Evolutionary conservation across 2,329 filamentous ascomycete genomes (phyloP), one percentile per base, ranked within the genome.

Genomic region (Claviceps sp.): DNA sequence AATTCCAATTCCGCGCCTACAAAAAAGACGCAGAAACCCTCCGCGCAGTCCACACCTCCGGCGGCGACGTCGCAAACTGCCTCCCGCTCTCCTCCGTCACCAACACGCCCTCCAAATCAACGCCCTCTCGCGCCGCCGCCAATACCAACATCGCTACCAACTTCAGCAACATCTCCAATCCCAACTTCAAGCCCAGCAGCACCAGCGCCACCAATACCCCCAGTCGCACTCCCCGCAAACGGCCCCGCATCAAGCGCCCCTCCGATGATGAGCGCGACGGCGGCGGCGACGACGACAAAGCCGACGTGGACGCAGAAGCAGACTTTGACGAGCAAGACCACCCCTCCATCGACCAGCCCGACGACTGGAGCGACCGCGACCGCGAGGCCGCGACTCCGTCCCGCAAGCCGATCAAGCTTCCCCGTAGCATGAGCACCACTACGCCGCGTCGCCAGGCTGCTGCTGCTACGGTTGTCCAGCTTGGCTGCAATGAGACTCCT

Each of bases 1-100:
- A 75, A 57, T 83, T 78, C 61, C 78, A 82, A 59, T 81, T 83
- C 59, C 73, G 79, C 1, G 55, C 62, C 24, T 73, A 82, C 65
- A 80, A 78, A 63, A 69, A 68, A 38, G 70, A 78, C 34, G 78
- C 74, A 34, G 71, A 75, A 41, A 64, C 63, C 2, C 71, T 81
- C 45, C 67, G 70, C 43, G 59, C 66, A 2, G 71, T 72, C 2
- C 68, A 71, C n/a, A 64, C 67, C 22, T 62, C 65, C 1, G 74
- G 73, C 26, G 65, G 70, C 44, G 70, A 77, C 57, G 74, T 78
- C 0, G 65, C 73, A 13, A 63, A 58, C 45, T 68, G 67, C 22
- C 61, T 76, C 24, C 56, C 54, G 42, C 56, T 65, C 44, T 60
- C 20, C 59, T 59, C 20, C 52, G 60, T 58, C 2, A 61, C 56